Percentiles rank a stretch among this genome's conserved stretches.
phyloP scores from a whole-genome alignment of 257 asterid genomes.

The Ligustrum vulgare region DNA sequence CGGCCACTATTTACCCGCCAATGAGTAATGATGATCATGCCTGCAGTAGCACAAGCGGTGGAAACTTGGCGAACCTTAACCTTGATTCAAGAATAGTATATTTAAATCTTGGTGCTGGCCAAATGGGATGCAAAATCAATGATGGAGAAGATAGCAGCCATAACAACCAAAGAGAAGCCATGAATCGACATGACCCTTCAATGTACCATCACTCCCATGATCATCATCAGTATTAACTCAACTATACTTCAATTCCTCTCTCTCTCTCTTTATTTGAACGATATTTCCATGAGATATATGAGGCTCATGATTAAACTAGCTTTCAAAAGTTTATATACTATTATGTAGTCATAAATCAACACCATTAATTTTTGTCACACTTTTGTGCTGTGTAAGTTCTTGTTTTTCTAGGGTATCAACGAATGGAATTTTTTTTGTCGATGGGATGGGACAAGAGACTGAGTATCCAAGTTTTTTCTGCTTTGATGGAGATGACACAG shows the following conservation, averaged over 20 bases:
- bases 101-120: slow-evolving; percentile 70
- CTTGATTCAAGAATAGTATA: slow-evolving; percentile 83
- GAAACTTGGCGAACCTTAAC: slow-evolving; percentile 35
- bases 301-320: not conserved
- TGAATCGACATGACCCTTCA: slow-evolving; percentile 48
- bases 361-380: not conserved
- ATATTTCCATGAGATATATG: slow-evolving; percentile 23
- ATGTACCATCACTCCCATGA: slow-evolving; percentile 65
- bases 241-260: not conserved
- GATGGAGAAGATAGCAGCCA: slow-evolving; percentile 55
- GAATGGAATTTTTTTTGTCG: slow-evolving; percentile 22
- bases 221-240: slow-evolving; percentile 53
- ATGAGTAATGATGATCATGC: slow-evolving; percentile 52
- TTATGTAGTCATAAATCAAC: not conserved
- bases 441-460: slow-evolving; percentile 44
- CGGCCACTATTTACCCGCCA: slow-evolving; percentile 54
- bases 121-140: slow-evolving; percentile 42
- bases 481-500: slow-evolving; percentile 61
- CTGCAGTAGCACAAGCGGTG: slow-evolving; percentile 36
- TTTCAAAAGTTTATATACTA: slow-evolving; percentile 6
- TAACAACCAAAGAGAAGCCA: slow-evolving; percentile 46
- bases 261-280: not conserved
- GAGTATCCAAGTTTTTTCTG: slow-evolving; percentile 27
- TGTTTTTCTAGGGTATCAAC: slow-evolving; percentile 19
- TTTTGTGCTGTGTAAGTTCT: not conserved